Evolutionary conservation across 345 rosid species (phyloP), one percentile per base, ranked within the genome.

Genomic region (Boechera retrofracta): DNA sequence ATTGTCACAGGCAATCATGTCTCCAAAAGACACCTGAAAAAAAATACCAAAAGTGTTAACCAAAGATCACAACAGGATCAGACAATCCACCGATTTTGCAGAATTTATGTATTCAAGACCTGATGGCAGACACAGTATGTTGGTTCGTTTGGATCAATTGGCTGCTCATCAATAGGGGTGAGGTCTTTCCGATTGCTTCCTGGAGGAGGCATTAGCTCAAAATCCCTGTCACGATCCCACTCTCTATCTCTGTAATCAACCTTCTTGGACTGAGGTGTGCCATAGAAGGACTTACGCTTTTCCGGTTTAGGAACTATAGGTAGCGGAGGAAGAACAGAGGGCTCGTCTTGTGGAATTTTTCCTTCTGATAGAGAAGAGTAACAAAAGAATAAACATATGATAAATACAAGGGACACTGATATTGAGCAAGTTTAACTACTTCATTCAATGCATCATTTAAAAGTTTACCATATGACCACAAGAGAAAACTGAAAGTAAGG

Each of bases 201-300:
- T 28, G 97, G 98, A 76, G 99, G 99, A 64, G 99, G 99, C 99
- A 95, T 91, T 74, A 95, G 98, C 81, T 92, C 99, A 36, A 92
- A 88, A 82, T 92, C 99, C 80, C 89, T 88, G 52, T 89, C 98
- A 64, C 97, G 86, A 66, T 93, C 97, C 94, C 97, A 87, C 35
- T 94, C 96, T 83, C 95, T 83, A 56, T 91, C 96, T 83, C 90
- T 86, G 67, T 79, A 87, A 44, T 92, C 98, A 41, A 80, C 73
- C 84, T 94, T 92, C 85, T 87, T 95, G 28, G 94, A 75, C 73
- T 87, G 97, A 73, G 94, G 96, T 80, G 97, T 89, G 76, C 76
- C 88, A 67, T 80, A 87, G 69, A 82, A 11, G 32, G 63, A 12
- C 79, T 73, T 95, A 45, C 99, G 99, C 66, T 89, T 95, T 52